phyloP scores from a whole-genome alignment of 2,329 filamentous ascomycete species.

The Neonectria neomacrospora region DNA sequence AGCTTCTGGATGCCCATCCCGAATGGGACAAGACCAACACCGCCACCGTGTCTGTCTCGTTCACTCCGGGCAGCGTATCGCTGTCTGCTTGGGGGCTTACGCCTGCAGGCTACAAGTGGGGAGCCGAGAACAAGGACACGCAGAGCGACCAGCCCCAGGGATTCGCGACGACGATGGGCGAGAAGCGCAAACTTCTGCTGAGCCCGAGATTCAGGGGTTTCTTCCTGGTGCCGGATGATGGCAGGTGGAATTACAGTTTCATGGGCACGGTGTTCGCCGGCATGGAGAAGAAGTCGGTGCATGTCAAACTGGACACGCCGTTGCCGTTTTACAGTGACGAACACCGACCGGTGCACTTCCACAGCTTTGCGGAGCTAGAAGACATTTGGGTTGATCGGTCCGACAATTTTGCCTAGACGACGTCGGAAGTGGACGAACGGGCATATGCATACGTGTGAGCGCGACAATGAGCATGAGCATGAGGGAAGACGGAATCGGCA shows the following conservation, averaged over 20 bases:
- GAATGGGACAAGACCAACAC: constrained; percentile 81
- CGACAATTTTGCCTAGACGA: constrained; percentile 86
- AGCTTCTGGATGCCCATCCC: constrained; percentile 83
- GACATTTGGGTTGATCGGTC: constrained; percentile 94
- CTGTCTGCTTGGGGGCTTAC: constrained; percentile 94
- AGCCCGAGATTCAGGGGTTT: constrained; percentile 95
- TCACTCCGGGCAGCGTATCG: constrained; percentile 96
- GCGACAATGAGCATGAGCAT: constrained; percentile 17
- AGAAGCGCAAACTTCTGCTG: constrained; percentile 93
- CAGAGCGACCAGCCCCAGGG: constrained; percentile 93
- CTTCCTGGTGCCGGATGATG: constrained; percentile 92
- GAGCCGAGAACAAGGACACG: constrained; percentile 92
- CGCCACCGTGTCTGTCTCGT: constrained; percentile 93
- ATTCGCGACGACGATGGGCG: constrained; percentile 90
- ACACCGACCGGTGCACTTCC: constrained; percentile 94
- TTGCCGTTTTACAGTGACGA: constrained; percentile 90
- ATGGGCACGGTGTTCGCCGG: constrained; percentile 90
- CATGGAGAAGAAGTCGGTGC: constrained; percentile 89
- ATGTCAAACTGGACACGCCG: constrained; percentile 94
- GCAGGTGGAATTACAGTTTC: constrained; percentile 98
- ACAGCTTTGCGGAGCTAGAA: constrained; percentile 96
- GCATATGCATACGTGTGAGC: constrained; percentile 15
- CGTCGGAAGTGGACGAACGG: constrained; percentile 3
- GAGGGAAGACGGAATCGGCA: constrained; percentile 9
- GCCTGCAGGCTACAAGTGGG: constrained; percentile 95